Evolutionary conservation across 2,329 filamentous ascomycete genomes (phyloP), one percentile per base, ranked within the genome.

Genomic region (Lasiodiplodia gonubiensis): DNA sequence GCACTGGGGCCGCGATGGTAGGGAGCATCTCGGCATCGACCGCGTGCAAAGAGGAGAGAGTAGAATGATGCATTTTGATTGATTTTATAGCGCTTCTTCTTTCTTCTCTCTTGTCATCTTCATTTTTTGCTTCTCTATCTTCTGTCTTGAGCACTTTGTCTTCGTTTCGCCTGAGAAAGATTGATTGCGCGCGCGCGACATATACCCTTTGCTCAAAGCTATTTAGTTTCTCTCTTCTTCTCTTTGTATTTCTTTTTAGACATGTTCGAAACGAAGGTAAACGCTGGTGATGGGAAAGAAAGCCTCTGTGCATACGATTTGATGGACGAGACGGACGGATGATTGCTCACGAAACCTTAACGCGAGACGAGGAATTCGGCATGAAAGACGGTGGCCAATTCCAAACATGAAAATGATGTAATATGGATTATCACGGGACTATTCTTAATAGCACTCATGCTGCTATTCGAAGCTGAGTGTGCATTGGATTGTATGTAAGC

Each of bases 11-110:
- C 80, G 86, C 30, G 87, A 89, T 73, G 87, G 86, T 1, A 82
- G 82, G 67, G 86, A 88, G 70, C 86, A 86, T 74, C 76, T 88
- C 12, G 87, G 87, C 0, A 83, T 90, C 69, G 87, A 89, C 74
- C 75, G 80, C 61, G 77, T 82, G 51, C 78, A 37, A 76, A 68
- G 78, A 7, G 77, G 77, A 2, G 75, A 74, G 8, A 73, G 73
- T 35, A 69, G 74, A 11, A 75, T 65, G 39, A 59, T 68, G 60
- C 52, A 59, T 59, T 65, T 64, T 27, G 67, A 68, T 52, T 68
- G 49, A 48, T 53, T 30, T 23, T 12, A 49, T 49, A 21, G 35
- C 37, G 27, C 7, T 33, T 59, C 39, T 16, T 23, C 51, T 27
- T 21, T 63, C 10, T 37, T 25, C 12, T 52, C 23, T 27, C n/a